These are phyloP conservation scores for Phoenix roebelenii DNA, from an alignment of 176 grass and related monocot species.

Conservation along the genomic window DNA sequence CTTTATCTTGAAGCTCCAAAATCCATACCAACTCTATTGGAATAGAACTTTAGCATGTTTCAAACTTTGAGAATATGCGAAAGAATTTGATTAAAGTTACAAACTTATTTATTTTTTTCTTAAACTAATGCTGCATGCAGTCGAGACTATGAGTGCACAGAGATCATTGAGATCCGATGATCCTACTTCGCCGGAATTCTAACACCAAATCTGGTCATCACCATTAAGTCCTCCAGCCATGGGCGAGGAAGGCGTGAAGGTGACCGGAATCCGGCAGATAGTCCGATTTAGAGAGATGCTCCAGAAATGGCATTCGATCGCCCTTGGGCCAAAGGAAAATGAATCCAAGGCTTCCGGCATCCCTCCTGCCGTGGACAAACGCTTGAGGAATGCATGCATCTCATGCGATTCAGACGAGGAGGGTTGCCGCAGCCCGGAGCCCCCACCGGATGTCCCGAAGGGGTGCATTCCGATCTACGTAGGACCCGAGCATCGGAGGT, in stretches of 20 bases:
- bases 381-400: constrained; percentile 26
- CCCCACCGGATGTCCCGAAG: constrained; percentile 37
- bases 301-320: constrained; percentile 46
- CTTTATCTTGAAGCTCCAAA: too few relatives aligned
- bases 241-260: constrained; percentile 33
- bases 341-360: constrained; percentile 15
- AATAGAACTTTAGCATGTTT: too few relatives aligned
- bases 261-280: constrained; percentile 43
- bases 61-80: too few relatives aligned
- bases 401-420: constrained; percentile 41
- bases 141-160: too few relatives aligned
- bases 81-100: too few relatives aligned
- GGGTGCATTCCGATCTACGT: constrained; percentile 63
- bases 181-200: too few relatives aligned
- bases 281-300: constrained; percentile 53
- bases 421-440: constrained; percentile 51
- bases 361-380: constrained; percentile 24
- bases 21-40: too few relatives aligned
- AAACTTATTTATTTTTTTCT: too few relatives aligned
- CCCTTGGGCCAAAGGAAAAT: constrained; percentile 10
- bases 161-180: too few relatives aligned
- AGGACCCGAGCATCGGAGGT: constrained; percentile 51
- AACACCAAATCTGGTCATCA: too few relatives aligned
- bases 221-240: constrained; percentile 12
- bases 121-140: too few relatives aligned